phyloP scores from a whole-genome alignment of 2,329 filamentous ascomycete genomes.

The Exophiala phaeomuriformis region DNA sequence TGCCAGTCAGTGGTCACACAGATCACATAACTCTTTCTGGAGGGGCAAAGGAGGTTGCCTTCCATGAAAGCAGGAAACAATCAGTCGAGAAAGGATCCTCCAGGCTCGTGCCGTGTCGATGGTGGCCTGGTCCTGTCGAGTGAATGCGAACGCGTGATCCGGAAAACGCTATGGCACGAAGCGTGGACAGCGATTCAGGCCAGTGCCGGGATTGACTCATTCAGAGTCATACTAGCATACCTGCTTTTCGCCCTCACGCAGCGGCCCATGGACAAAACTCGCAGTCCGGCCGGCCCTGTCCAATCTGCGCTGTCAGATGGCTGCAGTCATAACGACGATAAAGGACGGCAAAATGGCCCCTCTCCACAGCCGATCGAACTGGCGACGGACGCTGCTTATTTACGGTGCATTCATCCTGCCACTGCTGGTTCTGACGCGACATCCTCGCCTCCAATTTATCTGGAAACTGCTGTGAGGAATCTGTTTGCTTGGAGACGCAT shows the following conservation, averaged over 20 bases:
- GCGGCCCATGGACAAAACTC: conserved; percentile 31
- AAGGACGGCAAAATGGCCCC: neutral
- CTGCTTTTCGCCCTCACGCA: conserved; percentile 43
- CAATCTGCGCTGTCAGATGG: neutral
- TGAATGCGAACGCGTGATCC: conserved; percentile 31
- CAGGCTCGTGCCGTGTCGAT: neutral
- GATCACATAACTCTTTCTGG: conserved; percentile 21
- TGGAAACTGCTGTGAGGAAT: conserved; percentile 21
- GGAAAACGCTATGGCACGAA: conserved; percentile 39
- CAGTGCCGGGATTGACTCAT: conserved; percentile 38
- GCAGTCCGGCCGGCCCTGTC: neutral
- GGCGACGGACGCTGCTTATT: neutral
- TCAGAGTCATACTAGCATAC: conserved; percentile 40
- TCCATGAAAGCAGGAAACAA: conserved; percentile 7
- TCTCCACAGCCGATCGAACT: neutral
- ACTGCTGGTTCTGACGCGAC: conserved; percentile 10
- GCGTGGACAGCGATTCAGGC: conserved; percentile 36
- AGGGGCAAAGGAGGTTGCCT: conserved; percentile 16
- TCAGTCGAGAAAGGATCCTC: neutral
- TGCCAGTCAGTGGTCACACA: conserved; percentile 37
- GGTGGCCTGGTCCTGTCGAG: conserved; percentile 7
- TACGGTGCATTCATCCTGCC: conserved; percentile 4
- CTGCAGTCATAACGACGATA: too few species aligned
- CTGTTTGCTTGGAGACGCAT: conserved; percentile 18
- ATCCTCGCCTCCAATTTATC: conserved; percentile 15